Base-by-base conservation (phyloP, 73 alveolate genomes). In the Breviolum minutum region DNA sequence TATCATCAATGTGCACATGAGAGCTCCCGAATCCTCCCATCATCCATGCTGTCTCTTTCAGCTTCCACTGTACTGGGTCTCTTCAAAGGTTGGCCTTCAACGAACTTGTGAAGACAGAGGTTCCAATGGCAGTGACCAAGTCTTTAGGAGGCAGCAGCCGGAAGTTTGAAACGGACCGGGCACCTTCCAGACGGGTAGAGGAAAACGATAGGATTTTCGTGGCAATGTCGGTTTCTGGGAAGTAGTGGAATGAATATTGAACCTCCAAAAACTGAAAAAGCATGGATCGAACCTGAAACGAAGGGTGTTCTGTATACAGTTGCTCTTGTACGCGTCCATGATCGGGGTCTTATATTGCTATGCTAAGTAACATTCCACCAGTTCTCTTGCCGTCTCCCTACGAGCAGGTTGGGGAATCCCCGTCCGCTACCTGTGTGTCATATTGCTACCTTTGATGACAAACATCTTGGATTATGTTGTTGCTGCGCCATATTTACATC, bases 391-490 rank as follows among this genome's bases (percentile, higher is more conserved):
- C 54, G 54, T 40, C 54, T 40, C 54, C 54, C 54, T 40, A 3
- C 70, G 54, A 16, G 73, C 76, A 90, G 97, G 97, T 69, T 92
- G 89, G 98, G 98, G 98, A 17, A 92, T 92, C 27, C 98, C 98
- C 1, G 89, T 92, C 11, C 98, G 98, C 54, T 92, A 92, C 80
- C 90, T 92, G 17, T 92, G 83, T 27, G 98, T 92, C 81, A 92
- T 92, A 68, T 71, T 92, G 64, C 48, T 92, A 48, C 98, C 98
- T 40, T 10, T 92, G 98, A 92, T 92, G 98, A 92, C 98, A 20
- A 92, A 92, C 80, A 92, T 92, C 90, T 79, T 92, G 90, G 98
- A 92, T 30, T 92, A 92, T n/a, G 12, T 92, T 68, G 89, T 89
- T 16, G 98, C 79, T 8, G 80, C 90, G 7, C 98, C 98, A 19